phyloP scores from a whole-genome alignment of 495 filamentous ascomycete species.

The Penicillium manginii region DNA sequence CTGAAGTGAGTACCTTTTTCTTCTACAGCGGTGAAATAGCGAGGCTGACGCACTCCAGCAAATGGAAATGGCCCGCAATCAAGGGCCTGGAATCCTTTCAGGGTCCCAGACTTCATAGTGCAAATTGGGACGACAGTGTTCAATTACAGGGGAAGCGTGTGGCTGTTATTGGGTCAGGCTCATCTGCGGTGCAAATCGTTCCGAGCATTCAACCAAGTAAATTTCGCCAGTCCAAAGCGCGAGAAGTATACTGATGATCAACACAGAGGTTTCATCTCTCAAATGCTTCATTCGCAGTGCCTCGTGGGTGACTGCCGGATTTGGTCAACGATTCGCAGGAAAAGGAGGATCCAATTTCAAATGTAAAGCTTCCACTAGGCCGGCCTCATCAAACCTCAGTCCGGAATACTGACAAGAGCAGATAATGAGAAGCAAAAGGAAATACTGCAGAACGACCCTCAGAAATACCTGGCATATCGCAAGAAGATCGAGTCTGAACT shows the following conservation, averaged over 20 bases:
- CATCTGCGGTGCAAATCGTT: slow-evolving; percentile 55
- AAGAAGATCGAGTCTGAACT: slow-evolving; percentile 46
- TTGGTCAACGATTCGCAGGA: slow-evolving; percentile 14
- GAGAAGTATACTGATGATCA: slow-evolving; percentile 2
- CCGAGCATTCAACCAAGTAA: slow-evolving; percentile 43
- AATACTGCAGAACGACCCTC: slow-evolving; percentile 22
- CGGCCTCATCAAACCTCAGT: background rate
- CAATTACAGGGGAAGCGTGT: slow-evolving; percentile 50
- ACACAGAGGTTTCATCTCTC: slow-evolving; percentile 10
- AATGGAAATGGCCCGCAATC: slow-evolving; percentile 55
- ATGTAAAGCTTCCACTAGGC: slow-evolving; percentile 6
- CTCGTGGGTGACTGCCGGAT: slow-evolving; percentile 27
- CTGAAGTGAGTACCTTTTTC: slow-evolving; percentile 11
- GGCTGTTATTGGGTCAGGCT: slow-evolving; percentile 52
- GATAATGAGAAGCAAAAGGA: slow-evolving; percentile 34
- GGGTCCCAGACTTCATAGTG: slow-evolving; percentile 52
- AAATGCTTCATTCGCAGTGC: slow-evolving; percentile 17
- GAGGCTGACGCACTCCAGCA: slow-evolving; percentile 19
- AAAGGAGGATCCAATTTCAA: slow-evolving; percentile 21
- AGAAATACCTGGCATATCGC: slow-evolving; percentile 33
- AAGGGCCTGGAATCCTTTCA: slow-evolving; percentile 46
- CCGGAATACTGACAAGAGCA: slow-evolving; percentile 22
- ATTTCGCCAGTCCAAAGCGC: background rate
- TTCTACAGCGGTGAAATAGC: background rate
- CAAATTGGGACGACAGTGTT: slow-evolving; percentile 42